Evolutionary conservation across 108 stramenopile genomes (phyloP), one percentile per base, ranked within the genome.

Genomic region (Cylindrotheca closterium): DNA sequence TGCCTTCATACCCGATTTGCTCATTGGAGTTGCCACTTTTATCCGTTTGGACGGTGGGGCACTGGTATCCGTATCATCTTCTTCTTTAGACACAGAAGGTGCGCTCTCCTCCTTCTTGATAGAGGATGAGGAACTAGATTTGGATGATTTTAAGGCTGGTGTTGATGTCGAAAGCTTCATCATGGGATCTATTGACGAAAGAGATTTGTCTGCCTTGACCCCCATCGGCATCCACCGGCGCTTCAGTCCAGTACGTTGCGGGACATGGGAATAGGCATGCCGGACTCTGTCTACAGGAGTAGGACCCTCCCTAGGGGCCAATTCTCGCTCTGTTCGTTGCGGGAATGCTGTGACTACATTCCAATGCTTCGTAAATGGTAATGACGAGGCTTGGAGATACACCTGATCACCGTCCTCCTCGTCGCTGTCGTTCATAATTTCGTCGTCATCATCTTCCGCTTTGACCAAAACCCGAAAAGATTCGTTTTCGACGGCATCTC

Each of bases 161-260:
- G n/a, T n/a, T n/a, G n/a, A n/a, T n/a, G n/a, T n/a, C n/a, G n/a
- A n/a, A n/a, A n/a, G n/a, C n/a, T n/a, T n/a, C n/a, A n/a, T n/a
- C n/a, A n/a, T n/a, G n/a, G n/a, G n/a, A n/a, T n/a, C n/a, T n/a
- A n/a, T n/a, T n/a, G n/a, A n/a, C n/a, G n/a, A n/a, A n/a, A n/a
- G n/a, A n/a, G n/a, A n/a, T n/a, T n/a, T n/a, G n/a, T 42, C 37
- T 10, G 15, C 7, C 15, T 42, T 27, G 55, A 54, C 59, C 7
- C 60, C 72, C 30, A 47, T 51, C 51, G 73, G 86, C 75, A 81
- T 75, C 91, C 91, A 92, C 30, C 91, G 81, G 30, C 88, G 74
- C 49, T 87, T 92, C 67, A 92, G 58, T 10, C 91, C 91, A 30
- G 64, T 68, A n/a, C 69, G 77, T 61, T 92, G 91, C 1, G 87